Evolutionary conservation across 306 rosid genomes (phyloP).

Genomic region (Gastrolobium villosum): DNA sequence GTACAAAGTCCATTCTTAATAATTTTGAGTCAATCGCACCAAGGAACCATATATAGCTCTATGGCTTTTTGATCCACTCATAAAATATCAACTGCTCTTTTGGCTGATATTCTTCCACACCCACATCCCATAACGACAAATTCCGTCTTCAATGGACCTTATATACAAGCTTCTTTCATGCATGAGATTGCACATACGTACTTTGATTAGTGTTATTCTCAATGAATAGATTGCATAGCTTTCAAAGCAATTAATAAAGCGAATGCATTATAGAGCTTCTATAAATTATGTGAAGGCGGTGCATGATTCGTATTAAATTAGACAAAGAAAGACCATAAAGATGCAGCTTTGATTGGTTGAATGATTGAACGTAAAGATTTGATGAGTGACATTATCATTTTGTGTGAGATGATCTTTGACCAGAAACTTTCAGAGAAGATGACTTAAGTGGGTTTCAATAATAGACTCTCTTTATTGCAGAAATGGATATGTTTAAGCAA

Average conservation of each 20-base stretch:
- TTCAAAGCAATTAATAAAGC: slow-evolving; percentile 55
- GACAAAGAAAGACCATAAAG: slow-evolving; percentile 49
- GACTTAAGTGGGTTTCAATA: slow-evolving; percentile 60
- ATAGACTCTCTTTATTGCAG: slow-evolving; percentile 55
- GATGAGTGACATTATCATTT: slow-evolving; percentile 34
- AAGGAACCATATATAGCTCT: background rate
- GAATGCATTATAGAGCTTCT: slow-evolving; percentile 49
- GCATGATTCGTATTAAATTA: slow-evolving; percentile 62
- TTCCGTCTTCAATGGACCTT: slow-evolving; percentile 20
- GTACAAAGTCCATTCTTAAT: slow-evolving; percentile 8
- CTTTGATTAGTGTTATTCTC: slow-evolving; percentile 35
- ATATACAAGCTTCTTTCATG: slow-evolving; percentile 45
- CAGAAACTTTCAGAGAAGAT: slow-evolving; percentile 50
- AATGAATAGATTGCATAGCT: slow-evolving; percentile 46
- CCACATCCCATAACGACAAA: slow-evolving; percentile 25
- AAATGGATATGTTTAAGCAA: slow-evolving; percentile 50
- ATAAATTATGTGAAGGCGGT: slow-evolving; percentile 44
- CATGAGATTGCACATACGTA: slow-evolving; percentile 55
- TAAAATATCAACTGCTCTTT: slow-evolving; percentile 19
- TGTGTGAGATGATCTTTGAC: slow-evolving; percentile 62
- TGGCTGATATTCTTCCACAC: slow-evolving; percentile 46
- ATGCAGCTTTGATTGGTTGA: slow-evolving; percentile 43
- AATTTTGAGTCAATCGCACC: slow-evolving; percentile 17
- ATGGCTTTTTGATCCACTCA: slow-evolving; percentile 24
- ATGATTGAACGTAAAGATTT: slow-evolving; percentile 54